These are phyloP conservation scores for Fusarium sterilihyphosum DNA, from an alignment of 2,329 filamentous ascomycete genomes.

Conservation along the genomic window DNA sequence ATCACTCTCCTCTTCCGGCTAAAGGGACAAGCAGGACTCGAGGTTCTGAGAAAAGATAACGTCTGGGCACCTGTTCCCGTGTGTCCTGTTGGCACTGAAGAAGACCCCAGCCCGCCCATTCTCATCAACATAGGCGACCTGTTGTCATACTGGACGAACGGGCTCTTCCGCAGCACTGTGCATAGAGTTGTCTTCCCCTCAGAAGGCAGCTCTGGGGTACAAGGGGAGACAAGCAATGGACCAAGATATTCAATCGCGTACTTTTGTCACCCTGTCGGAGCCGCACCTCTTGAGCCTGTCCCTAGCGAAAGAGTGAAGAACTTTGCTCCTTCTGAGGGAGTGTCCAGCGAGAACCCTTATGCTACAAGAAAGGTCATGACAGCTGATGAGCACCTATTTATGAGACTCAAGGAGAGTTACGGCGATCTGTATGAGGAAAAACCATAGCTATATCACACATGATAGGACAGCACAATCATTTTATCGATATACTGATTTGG, in stretches of 20 bases:
- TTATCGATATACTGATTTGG: background rate
- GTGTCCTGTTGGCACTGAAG: constrained; percentile 67
- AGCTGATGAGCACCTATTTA: constrained; percentile 70
- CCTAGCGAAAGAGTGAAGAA: constrained; percentile 66
- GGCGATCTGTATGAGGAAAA: constrained; percentile 62
- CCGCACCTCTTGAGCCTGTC: constrained; percentile 63
- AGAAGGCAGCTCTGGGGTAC: constrained; percentile 36
- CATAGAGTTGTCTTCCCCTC: constrained; percentile 82
- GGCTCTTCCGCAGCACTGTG: constrained; percentile 85
- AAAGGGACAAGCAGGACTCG: constrained; percentile 84
- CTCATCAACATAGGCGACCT: constrained; percentile 79
- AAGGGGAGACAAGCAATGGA: constrained; percentile 59
- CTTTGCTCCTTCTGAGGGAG: constrained; percentile 48
- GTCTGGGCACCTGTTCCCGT: constrained; percentile 74
- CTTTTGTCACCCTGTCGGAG: constrained; percentile 72
- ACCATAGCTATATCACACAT: constrained; percentile 15
- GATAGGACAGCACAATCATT: background rate
- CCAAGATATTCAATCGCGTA: constrained; percentile 74
- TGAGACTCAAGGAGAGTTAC: constrained; percentile 69
- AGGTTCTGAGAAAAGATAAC: constrained; percentile 73
- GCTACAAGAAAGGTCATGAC: constrained; percentile 67
- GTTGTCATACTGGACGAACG: constrained; percentile 89
- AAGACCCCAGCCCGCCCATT: constrained; percentile 74
- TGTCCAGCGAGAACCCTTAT: constrained; percentile 56
- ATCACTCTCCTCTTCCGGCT: constrained; percentile 85